phyloP scores from a whole-genome alignment of 805 yeast genomes.

The Kodamaea neixiangensis region DNA sequence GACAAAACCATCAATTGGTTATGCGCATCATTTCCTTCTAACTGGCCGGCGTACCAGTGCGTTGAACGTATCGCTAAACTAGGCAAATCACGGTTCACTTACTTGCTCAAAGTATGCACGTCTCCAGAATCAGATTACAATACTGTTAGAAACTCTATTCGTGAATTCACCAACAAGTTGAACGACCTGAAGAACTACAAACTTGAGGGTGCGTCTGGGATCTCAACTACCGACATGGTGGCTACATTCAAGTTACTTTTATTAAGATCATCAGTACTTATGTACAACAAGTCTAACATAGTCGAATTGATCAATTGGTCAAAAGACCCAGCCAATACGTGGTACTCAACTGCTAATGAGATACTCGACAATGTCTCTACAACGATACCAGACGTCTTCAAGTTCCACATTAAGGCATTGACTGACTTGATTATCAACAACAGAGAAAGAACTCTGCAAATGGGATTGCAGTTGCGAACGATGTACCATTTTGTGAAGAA shows the following conservation, averaged over 20 bases:
- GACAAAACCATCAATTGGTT: constrained; percentile 66
- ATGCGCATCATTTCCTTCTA: constrained; percentile 55
- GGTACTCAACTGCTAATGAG: constrained; percentile 46
- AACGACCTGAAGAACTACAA: constrained; percentile 52
- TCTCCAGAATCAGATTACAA: constrained; percentile 60
- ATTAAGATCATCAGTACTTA: constrained; percentile 59
- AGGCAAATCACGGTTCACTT: constrained; percentile 60
- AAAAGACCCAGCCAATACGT: constrained; percentile 27
- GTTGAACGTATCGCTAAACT: constrained; percentile 53
- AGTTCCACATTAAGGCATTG: constrained; percentile 56
- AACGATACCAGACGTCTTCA: constrained; percentile 63
- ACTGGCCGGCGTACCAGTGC: constrained; percentile 43
- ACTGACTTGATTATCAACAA: constrained; percentile 35
- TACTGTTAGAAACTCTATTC: constrained; percentile 60
- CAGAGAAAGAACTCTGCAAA: constrained; percentile 13
- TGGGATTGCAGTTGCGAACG: constrained; percentile 52
- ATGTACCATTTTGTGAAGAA: constrained; percentile 58
- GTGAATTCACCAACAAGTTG: constrained; percentile 60
- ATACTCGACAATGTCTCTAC: constrained; percentile 60
- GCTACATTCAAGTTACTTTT: constrained; percentile 57
- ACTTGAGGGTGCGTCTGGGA: constrained; percentile 29
- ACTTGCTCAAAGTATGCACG: constrained; percentile 55
- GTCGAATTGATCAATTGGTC: constrained; percentile 46
- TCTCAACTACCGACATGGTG: constrained; percentile 51
- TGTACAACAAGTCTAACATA: constrained; percentile 68